A percentile compares a stretch with the other conserved stretches of the same genome.
phyloP scores from a whole-genome alignment of 306 rosid species.

The Trifolium dubium region DNA sequence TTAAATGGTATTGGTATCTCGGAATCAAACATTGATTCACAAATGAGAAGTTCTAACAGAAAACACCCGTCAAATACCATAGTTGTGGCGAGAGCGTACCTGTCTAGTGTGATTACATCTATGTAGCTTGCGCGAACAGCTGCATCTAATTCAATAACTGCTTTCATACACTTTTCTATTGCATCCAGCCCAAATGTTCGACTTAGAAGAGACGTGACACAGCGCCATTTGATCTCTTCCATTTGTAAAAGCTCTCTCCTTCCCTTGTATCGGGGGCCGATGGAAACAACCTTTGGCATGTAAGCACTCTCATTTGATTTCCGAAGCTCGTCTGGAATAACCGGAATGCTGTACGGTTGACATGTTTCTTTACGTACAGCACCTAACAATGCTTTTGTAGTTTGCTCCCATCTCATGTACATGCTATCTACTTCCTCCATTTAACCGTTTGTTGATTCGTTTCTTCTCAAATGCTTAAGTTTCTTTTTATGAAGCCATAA shows the following conservation, averaged over 20 bases:
- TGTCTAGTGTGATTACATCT: neutral
- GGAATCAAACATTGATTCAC: neutral
- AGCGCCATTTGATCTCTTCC: constrained; percentile 36
- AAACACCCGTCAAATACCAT: constrained; percentile 42
- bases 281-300: constrained; percentile 34
- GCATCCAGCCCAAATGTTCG: neutral
- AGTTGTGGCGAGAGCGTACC: neutral
- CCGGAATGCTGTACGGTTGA: constrained; percentile 14
- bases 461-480: too few species aligned
- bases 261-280: constrained; percentile 31
- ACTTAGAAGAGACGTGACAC: too few species aligned
- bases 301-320: constrained; percentile 25
- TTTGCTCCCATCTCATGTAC: neutral
- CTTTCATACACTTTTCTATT: neutral
- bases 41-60: constrained; percentile 37
- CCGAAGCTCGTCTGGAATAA: constrained; percentile 26
- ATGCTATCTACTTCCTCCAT: neutral
- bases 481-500: too few species aligned
- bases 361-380: neutral
- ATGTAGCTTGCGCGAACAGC: constrained; percentile 27
- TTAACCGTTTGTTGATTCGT: neutral
- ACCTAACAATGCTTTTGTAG: neutral
- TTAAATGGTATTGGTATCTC: neutral
- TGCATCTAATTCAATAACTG: neutral
- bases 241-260: neutral